These are phyloP conservation scores for Globisporangium heterothallicum DNA, from an alignment of 352 stramenopile species.

Conservation along the genomic window DNA sequence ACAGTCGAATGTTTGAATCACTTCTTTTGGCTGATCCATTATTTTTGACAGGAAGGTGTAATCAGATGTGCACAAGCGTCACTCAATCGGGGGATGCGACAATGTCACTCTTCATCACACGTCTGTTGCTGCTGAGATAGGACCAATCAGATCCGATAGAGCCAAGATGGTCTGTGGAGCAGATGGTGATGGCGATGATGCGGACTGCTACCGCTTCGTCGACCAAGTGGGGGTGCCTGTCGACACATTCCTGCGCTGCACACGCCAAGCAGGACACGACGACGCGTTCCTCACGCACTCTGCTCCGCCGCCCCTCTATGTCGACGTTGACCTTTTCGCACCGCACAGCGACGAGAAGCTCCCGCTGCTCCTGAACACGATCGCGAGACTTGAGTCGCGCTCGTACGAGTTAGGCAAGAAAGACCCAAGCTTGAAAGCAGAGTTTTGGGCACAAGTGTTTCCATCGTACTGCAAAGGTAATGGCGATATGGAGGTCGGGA, in stretches of 20 bases:
- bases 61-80: too few species aligned
- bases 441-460: background rate
- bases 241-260: background rate
- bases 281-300: background rate
- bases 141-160: too few species aligned
- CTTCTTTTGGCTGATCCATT: too few species aligned
- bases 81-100: too few species aligned
- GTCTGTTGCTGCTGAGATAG: too few species aligned
- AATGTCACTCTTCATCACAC: too few species aligned
- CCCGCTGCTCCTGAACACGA: background rate
- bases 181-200: background rate
- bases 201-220: background rate
- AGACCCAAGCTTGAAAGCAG: background rate
- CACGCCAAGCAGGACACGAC: background rate
- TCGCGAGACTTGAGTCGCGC: background rate
- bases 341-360: background rate
- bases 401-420: background rate
- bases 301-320: background rate
- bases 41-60: too few species aligned
- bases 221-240: background rate
- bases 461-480: background rate
- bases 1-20: too few species aligned
- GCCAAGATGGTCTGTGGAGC: too few species aligned
- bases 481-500: background rate
- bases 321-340: background rate